Base-by-base conservation (phyloP, 2,329 filamentous ascomycete genomes). In the Phoma herbarum region DNA sequence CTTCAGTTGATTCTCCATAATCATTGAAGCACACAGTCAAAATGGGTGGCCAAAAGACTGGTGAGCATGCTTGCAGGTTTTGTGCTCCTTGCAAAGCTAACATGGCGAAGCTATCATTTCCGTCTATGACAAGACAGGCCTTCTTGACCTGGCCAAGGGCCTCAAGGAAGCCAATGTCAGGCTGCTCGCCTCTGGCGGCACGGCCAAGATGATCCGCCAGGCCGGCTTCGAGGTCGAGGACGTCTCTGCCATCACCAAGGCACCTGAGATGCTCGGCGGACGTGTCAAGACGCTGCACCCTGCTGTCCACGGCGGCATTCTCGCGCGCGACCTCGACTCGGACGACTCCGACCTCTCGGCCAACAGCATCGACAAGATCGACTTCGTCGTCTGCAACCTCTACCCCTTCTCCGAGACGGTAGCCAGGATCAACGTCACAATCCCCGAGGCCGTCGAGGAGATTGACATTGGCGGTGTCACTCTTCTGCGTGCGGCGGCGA, bases 321-420 rank as follows among this genome's bases (percentile, higher is more conserved):
- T 99, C 62, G 95, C 95, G 60, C 92, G 95, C 66, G 89, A 98
- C 80, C 89, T 98, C 67, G 93, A 91, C 67, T 94, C 93, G 14
- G 95, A 99, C 80, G 92, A 98, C 82, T 96, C 97, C 81, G 95
- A 99, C 75, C 89, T 99, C 48, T 92, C 73, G 4, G 71, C 73
- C 20, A 75, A 76, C 66, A 76, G 74, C 68, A 77, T 77, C 52
- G 73, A 77, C 57, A 77, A 77, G 71, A 77, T 79, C 48, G 77
- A 79, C 65, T 79, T 76, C 48, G 76, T 78, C 53, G 79, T 99
- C 77, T 98, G 95, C 89, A 99, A 99, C 82, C 86, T 99, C 42
- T 98, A 99, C 80, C 95, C 95, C 12, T 99, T 99, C 88, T 97
- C 97, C 84, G 93, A 98, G 78, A 99, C 95, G 29, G 89, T 99